phyloP scores from a whole-genome alignment of 2,329 filamentous ascomycete species.

The Fusarium albidum region DNA sequence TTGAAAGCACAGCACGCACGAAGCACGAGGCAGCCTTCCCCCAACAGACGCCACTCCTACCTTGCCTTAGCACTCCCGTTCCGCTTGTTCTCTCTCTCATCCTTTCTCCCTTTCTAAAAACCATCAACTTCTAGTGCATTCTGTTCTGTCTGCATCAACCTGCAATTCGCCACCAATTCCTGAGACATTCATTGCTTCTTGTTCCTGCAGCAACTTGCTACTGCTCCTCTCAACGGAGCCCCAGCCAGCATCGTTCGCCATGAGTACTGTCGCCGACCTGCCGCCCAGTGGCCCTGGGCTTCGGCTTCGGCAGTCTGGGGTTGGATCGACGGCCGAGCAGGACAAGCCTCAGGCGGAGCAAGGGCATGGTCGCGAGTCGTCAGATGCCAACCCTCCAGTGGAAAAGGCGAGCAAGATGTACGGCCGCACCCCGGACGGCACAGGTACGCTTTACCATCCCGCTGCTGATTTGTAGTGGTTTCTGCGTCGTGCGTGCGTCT shows the following conservation, averaged over 20 bases:
- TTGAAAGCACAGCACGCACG: constrained; percentile 13
- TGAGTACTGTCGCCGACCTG: constrained; percentile 45
- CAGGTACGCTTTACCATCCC: constrained; percentile 69
- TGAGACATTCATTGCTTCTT: neutral
- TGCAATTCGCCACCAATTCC: neutral
- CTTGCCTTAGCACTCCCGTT: constrained; percentile 15
- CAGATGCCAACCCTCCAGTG: constrained; percentile 21
- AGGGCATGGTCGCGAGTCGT: constrained; percentile 21
- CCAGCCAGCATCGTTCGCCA: constrained; percentile 28
- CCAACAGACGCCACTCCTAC: constrained; percentile 23
- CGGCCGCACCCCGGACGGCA: constrained; percentile 90
- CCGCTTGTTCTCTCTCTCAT: constrained; percentile 17
- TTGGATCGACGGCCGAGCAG: constrained; percentile 26
- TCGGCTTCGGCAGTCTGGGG: constrained; percentile 41
- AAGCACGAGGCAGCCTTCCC: constrained; percentile 13
- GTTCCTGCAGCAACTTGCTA: neutral
- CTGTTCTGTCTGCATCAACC: constrained; percentile 6
- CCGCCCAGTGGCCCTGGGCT: constrained; percentile 37
- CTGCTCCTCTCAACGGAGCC: constrained; percentile 4
- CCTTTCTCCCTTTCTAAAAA: constrained; percentile 11
- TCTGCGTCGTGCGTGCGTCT: constrained; percentile 13
- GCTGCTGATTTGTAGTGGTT: constrained; percentile 2
- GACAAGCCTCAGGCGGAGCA: constrained; percentile 21
- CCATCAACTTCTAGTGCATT: constrained; percentile 2
- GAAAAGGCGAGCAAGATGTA: constrained; percentile 75